Evolutionary conservation across 495 filamentous ascomycete species (phyloP), one percentile per base, ranked within the genome.

Genomic region (Durotheca rogersii): DNA sequence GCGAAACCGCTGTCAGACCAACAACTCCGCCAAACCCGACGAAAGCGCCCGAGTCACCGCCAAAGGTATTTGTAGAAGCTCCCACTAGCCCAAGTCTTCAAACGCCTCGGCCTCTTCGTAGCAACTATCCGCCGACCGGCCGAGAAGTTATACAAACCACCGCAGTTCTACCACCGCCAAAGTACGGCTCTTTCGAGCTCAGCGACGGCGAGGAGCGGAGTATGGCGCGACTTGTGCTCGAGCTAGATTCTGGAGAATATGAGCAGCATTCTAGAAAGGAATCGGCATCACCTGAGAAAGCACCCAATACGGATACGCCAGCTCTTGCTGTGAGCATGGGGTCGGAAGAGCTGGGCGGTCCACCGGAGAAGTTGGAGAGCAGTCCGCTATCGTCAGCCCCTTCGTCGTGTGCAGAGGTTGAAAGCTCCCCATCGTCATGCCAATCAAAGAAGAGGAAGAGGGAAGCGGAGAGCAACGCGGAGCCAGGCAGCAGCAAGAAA

Each of bases 1-100:
- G 1, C 23, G 9, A 41, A 19, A 3, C 31, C 14, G 18, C 42
- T 16, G 25, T 36, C 33, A 33, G 21, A 12, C 39, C 31, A 7
- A 12, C 33, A 4, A 56, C 43, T 29, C 37, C 47, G 7, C 38
- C 43, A 2, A 47, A 12, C 20, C 35, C 48, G 16, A 41, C 50
- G 7, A 60, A 56, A 38, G 29, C 34, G 7, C 49, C 36, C 11
- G 57, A 55, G 12, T 68, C 50, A 12, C 47, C 69, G 6, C 70
- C 72, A 0, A 71, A 75, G 2, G 61, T 62, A 7, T 79, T 72
- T 47, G 67, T 76, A 7, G 78, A 80, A 47, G 78, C 75, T 15
- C 62, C 61, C 10, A 67, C 60, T 21, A 77, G 71, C 27, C 76
- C 71, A 18, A 9, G 23, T 11, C 10, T 9, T 1, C 29, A 25